Base-by-base conservation (phyloP, 2,329 filamentous ascomycete genomes). In the Pseudocercospora musae region DNA sequence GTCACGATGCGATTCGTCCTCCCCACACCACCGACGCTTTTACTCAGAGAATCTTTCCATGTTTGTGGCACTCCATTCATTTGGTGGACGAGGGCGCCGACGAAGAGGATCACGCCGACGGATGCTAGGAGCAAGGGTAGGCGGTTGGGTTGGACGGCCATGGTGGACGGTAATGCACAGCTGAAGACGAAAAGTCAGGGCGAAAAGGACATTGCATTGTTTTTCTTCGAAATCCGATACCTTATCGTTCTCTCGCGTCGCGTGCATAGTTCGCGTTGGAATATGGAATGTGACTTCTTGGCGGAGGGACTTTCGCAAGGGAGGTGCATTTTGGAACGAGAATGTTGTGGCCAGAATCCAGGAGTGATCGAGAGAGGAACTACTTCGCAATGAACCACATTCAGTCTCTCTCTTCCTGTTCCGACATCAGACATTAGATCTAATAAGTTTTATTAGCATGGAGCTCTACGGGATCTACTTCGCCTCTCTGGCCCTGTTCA, bases 381-480 rank as follows among this genome's bases (percentile, higher is more conserved):
- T 2, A n/a, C n/a, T n/a, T n/a, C n/a, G n/a, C n/a, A n/a, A n/a
- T n/a, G 27, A 29, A 44, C 9, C 4, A n/a, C n/a, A 13, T 44
- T 44, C 40, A 44, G 6, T n/a, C 27, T 29, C 9, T 8, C 27
- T 29, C 27, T 29, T n/a, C 9, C 13, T 37, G 15, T 29, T 29
- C 29, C 27, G 9, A 29, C 27, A 29, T 8, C 27, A 29, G 8
- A 8, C 8, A 4, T 9, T n/a, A n/a, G 31, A 31, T 31, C 29
- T 25, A 29, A 29, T 5, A 2, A 1, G 5, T 33, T 33, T 2
- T 11, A 13, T 13, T 21, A 62, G 10, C 25, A 71, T 69, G 69
- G 63, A 68, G 25, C 63, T 68, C 21, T 72, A 72, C 58, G 59
- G 62, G 52, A 37, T 67, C 31, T 69, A 69, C 60, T 66, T 72